Evolutionary conservation across 2,329 filamentous ascomycete genomes (phyloP).

Genomic region (Teratosphaeria viscida): DNA sequence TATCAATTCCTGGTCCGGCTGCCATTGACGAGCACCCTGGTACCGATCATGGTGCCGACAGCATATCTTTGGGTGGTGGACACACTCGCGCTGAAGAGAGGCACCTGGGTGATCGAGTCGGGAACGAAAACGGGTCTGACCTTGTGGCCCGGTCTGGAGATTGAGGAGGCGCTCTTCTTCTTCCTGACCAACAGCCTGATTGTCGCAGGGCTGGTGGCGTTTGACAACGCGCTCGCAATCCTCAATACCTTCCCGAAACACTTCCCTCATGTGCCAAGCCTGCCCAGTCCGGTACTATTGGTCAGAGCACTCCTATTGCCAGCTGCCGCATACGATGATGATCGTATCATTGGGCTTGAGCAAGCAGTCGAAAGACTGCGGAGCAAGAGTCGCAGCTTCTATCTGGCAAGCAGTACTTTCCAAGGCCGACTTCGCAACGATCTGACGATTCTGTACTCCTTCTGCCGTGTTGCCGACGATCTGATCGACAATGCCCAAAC

Average conservation of each 20-base stretch:
- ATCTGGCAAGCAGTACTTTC: constrained; percentile 60
- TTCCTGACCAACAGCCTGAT: constrained; percentile 58
- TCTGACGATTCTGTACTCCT: constrained; percentile 59
- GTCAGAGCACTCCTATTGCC: constrained; percentile 43
- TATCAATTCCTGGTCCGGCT: constrained; percentile 54
- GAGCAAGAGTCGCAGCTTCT: constrained; percentile 63
- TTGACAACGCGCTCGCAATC: constrained; percentile 59
- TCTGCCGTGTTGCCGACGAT: constrained; percentile 64
- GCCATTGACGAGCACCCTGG: constrained; percentile 46
- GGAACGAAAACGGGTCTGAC: constrained; percentile 56
- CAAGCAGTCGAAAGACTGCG: constrained; percentile 50
- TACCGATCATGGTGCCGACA: constrained; percentile 54
- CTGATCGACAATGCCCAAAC: constrained; percentile 55
- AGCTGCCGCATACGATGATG: constrained; percentile 44
- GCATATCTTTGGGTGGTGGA: constrained; percentile 65
- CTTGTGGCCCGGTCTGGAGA: constrained; percentile 55
- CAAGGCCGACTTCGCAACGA: constrained; percentile 58
- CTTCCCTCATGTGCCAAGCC: constrained; percentile 42
- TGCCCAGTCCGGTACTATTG: constrained; percentile 41
- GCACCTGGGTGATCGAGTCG: constrained; percentile 60
- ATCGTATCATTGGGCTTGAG: constrained; percentile 46
- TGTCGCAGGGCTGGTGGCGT: constrained; percentile 57
- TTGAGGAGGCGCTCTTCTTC: constrained; percentile 69
- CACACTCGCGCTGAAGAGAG: constrained; percentile 53
- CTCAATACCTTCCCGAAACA: constrained; percentile 51